Base-by-base conservation (phyloP, 1,139 yeast species). In the Arxiozyma heterogenica region DNA sequence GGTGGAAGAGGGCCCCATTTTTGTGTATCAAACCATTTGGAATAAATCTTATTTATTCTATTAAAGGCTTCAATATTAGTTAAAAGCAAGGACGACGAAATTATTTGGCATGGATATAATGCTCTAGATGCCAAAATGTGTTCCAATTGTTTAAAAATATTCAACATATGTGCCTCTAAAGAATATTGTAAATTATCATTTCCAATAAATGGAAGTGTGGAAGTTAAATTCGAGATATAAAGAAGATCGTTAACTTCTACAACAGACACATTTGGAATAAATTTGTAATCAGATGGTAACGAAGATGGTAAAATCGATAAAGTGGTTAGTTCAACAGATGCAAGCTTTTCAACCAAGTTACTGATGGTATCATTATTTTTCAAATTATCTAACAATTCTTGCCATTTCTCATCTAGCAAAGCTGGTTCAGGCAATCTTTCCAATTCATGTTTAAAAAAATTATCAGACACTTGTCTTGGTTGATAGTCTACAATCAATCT, bases 1-100 rank as follows among this genome's bases (percentile, higher is more conserved):
- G 98, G 98, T 1, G 98, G 98, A 25, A 80, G 75, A 8, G 83
- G 81, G 2, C 74, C 72, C 52, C 61, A 55, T 30, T 58, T 58
- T 2, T 55, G 25, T 11, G 61, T 53, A 3, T 71, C 68, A 65
- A 91, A 90, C 56, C 72, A 74, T 1, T 67, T 57, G 42, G 74
- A 74, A 66, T 93, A 93, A 0, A 81, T 72, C 1, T 65, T 53
- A 65, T 93, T 93, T 23, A 91, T 77, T 6, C 62, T 68, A 0
- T 73, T 72, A 68, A 93, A 93, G 52, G 78, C 68, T 0, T 69
- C 51, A 91, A 93, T 91, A 54, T 84, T 79, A 1, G 76, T 63
- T 1, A 93, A 72, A 8, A 87, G 64, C 12, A 91, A 70, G 0
- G 85, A 76, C 2, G 87, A 75, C 50, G 79, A 83, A 71, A 61